These are phyloP conservation scores for Penicillium decumbens DNA, from an alignment of 2,329 filamentous ascomycete genomes.

Conservation along the genomic window DNA sequence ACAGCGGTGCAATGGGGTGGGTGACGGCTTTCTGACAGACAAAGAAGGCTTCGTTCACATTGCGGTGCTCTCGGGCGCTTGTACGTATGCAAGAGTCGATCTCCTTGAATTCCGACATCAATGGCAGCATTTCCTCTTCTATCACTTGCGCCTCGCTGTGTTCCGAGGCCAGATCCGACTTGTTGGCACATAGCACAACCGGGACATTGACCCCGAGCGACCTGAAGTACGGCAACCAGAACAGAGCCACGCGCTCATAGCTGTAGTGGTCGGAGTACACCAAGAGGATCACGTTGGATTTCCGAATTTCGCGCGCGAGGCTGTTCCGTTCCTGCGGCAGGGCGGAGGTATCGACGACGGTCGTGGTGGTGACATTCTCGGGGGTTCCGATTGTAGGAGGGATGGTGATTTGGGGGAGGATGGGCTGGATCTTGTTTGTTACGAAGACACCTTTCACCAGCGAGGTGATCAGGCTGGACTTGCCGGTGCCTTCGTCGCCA, in stretches of 20 bases:
- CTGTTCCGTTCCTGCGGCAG: slow-evolving; percentile 87
- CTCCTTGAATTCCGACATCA: slow-evolving; percentile 98
- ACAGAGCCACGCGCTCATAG: slow-evolving; percentile 92
- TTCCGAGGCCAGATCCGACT: slow-evolving; percentile 77
- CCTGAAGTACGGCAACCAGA: slow-evolving; percentile 98
- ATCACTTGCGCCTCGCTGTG: slow-evolving; percentile 77
- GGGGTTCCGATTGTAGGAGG: slow-evolving; percentile 88
- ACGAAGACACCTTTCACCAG: slow-evolving; percentile 97
- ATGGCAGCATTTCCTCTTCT: slow-evolving; percentile 94
- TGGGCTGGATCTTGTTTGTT: slow-evolving; percentile 87
- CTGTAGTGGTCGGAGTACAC: slow-evolving; percentile 99
- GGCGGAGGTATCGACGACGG: slow-evolving; percentile 91
- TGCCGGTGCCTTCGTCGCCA: slow-evolving; percentile 92
- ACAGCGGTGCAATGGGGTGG: slow-evolving; percentile 91
- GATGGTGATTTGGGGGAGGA: slow-evolving; percentile 91
- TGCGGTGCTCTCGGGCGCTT: slow-evolving; percentile 84
- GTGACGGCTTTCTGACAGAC: slow-evolving; percentile 97
- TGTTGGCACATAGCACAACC: slow-evolving; percentile 94
- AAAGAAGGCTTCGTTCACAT: slow-evolving; percentile 95
- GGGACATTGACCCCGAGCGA: slow-evolving; percentile 98
- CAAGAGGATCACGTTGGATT: slow-evolving; percentile 92
- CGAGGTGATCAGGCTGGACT: slow-evolving; percentile 87
- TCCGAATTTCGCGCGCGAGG: slow-evolving; percentile 88
- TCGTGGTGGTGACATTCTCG: slow-evolving; percentile 91
- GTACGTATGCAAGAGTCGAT: slow-evolving; percentile 97